Conservation (phyloP, 169 alveolate species). For the Fabrea salina region DNA sequence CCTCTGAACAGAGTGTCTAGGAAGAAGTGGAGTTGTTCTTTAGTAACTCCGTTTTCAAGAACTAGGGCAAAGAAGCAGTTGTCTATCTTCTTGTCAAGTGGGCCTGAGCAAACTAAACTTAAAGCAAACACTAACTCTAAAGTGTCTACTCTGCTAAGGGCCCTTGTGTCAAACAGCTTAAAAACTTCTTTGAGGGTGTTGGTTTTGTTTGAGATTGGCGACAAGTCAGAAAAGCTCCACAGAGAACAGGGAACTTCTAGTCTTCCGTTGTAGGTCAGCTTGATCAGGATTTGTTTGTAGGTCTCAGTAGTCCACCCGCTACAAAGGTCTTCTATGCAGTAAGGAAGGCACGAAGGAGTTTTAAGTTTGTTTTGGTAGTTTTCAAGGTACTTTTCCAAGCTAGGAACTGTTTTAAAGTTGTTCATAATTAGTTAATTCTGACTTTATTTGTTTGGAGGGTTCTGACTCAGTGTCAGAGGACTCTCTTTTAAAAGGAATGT, state of each 20-base stretch:
- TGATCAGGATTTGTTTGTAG: constrained; percentile 49
- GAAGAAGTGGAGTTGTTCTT: constrained; percentile 59
- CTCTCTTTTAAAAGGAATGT: too few relatives aligned
- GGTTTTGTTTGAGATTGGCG: constrained; percentile 47
- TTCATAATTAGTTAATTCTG: neutral
- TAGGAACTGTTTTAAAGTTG: neutral
- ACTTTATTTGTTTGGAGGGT: too few relatives aligned
- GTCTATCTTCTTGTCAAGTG: constrained; percentile 37
- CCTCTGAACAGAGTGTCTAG: constrained; percentile 70
- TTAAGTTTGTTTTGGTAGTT: constrained; percentile 38
- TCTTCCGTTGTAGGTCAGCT: constrained; percentile 53
- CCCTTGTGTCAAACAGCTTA: constrained; percentile 48
- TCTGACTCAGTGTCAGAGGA: too few relatives aligned
- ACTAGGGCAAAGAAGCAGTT: constrained; percentile 34
- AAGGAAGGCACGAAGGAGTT: constrained; percentile 46
- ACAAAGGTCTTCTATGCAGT: constrained; percentile 57
- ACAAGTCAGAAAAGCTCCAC: constrained; percentile 53
- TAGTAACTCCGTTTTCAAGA: constrained; percentile 33
- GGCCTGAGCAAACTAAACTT: constrained; percentile 44
- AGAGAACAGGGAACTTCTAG: constrained; percentile 60
- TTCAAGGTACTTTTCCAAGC: neutral
- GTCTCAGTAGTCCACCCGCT: constrained; percentile 77
- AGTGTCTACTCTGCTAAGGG: constrained; percentile 65
- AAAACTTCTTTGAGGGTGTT: constrained; percentile 47
- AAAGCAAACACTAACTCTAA: constrained; percentile 59